phyloP scores from a whole-genome alignment of 768 basidiomycete genomes.

The Boletus huronensis region DNA sequence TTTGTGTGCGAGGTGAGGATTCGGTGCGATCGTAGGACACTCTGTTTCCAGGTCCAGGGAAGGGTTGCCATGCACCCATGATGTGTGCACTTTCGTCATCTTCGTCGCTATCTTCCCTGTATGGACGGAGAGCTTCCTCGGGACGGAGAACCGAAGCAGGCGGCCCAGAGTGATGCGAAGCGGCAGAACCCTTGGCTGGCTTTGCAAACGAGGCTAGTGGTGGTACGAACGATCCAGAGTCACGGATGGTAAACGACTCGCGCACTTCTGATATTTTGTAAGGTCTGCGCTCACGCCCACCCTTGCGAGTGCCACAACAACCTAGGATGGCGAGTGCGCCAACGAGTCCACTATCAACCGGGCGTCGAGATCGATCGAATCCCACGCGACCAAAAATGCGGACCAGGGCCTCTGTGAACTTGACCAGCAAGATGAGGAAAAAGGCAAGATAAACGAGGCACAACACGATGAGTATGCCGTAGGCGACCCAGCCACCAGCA shows the following conservation, averaged over 20 bases:
- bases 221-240: constrained; percentile 50
- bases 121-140: constrained; percentile 73
- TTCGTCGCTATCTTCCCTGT: constrained; percentile 76
- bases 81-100: constrained; percentile 70
- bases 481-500: constrained; percentile 90
- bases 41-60: constrained; percentile 41
- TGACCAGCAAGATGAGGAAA: constrained; percentile 75
- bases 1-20: constrained; percentile 27
- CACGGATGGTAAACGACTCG: constrained; percentile 30
- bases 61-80: constrained; percentile 93
- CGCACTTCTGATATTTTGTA: constrained; percentile 25
- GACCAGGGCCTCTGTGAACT: constrained; percentile 77
- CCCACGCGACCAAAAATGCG: constrained; percentile 74
- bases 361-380: constrained; percentile 80
- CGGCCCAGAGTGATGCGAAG: constrained; percentile 43
- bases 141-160: constrained; percentile 74
- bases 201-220: constrained; percentile 35
- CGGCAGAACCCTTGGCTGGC: constrained; percentile 26
- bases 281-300: constrained; percentile 22
- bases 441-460: constrained; percentile 83
- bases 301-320: constrained; percentile 53
- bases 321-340: constrained; percentile 77
- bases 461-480: constrained; percentile 83
- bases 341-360: constrained; percentile 81
- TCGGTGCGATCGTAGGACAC: constrained; percentile 25